phyloP scores from a whole-genome alignment of 164 flowering plant genomes.

The Berberis vulgaris region DNA sequence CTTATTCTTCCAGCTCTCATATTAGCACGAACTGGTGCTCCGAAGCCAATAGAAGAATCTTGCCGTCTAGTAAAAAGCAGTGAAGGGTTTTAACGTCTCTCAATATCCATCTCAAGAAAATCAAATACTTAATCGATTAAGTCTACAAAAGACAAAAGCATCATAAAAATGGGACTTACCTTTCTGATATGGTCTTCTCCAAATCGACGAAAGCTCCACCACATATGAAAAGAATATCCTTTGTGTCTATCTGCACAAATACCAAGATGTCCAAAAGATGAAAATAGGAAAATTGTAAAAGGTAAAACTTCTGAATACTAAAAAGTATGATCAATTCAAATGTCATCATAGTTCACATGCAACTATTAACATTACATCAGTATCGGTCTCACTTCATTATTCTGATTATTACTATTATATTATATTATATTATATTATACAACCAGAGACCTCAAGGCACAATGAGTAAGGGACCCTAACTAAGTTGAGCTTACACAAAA shows the following conservation, averaged over 20 bases:
- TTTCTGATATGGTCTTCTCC: neutral
- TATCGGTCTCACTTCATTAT: no score
- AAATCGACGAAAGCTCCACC: neutral
- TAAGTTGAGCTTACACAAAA: no score
- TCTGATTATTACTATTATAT: no score
- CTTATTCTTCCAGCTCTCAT: constrained; percentile 74
- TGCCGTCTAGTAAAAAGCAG: constrained; percentile 51
- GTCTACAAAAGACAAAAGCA: neutral
- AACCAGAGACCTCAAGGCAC: no score
- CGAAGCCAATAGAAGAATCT: constrained; percentile 98
- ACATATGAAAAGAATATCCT: neutral
- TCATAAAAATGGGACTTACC: constrained; percentile 2
- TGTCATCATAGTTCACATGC: no score
- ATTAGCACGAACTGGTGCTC: constrained; percentile 98
- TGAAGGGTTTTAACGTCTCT: neutral
- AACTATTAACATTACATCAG: no score
- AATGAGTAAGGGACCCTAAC: no score
- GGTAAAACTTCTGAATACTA: no score
- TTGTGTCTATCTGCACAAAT: neutral
- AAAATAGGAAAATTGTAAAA: no score
- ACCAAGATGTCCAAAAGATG: no score
- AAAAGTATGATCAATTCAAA: no score
- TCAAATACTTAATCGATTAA: neutral
- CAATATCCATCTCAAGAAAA: neutral
- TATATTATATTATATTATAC: no score